Evolutionary conservation across 1,139 yeast genomes (phyloP).

Genomic region (Lodderomyces jiufengensis): DNA sequence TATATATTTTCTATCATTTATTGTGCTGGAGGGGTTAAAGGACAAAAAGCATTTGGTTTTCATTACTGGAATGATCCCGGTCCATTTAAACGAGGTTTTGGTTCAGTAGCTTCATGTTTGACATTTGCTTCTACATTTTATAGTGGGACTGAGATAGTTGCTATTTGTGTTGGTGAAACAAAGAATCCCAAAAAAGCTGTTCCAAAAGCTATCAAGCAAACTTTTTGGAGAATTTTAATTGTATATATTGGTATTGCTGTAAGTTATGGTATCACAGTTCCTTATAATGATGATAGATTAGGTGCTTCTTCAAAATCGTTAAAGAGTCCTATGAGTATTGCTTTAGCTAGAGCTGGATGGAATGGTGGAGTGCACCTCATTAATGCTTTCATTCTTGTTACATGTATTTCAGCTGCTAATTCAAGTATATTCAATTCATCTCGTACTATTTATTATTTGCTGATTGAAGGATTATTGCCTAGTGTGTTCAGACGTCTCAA

Average conservation of each 20-base stretch:
- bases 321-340: slow-evolving; percentile 44
- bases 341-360: slow-evolving; percentile 47
- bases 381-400: slow-evolving; percentile 48
- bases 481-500: slow-evolving; percentile 39
- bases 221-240: slow-evolving; percentile 49
- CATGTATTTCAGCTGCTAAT: slow-evolving; percentile 54
- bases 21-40: slow-evolving; percentile 64
- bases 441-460: slow-evolving; percentile 48
- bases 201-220: slow-evolving; percentile 58
- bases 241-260: slow-evolving; percentile 55
- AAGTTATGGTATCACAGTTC: slow-evolving; percentile 53
- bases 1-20: slow-evolving; percentile 57
- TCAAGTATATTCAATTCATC: slow-evolving; percentile 52
- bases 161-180: slow-evolving; percentile 55
- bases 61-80: slow-evolving; percentile 54
- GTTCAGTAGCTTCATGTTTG: slow-evolving; percentile 67
- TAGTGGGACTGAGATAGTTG: slow-evolving; percentile 57
- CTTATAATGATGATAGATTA: slow-evolving; percentile 44
- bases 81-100: slow-evolving; percentile 51
- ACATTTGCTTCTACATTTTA: slow-evolving; percentile 65
- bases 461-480: slow-evolving; percentile 51
- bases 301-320: slow-evolving; percentile 24
- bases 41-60: slow-evolving; percentile 49
- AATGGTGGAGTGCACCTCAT: slow-evolving; percentile 45
- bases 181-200: slow-evolving; percentile 53